Conservation (phyloP, 257 asterid genomes). For the Fraxinus pennsylvanica region DNA sequence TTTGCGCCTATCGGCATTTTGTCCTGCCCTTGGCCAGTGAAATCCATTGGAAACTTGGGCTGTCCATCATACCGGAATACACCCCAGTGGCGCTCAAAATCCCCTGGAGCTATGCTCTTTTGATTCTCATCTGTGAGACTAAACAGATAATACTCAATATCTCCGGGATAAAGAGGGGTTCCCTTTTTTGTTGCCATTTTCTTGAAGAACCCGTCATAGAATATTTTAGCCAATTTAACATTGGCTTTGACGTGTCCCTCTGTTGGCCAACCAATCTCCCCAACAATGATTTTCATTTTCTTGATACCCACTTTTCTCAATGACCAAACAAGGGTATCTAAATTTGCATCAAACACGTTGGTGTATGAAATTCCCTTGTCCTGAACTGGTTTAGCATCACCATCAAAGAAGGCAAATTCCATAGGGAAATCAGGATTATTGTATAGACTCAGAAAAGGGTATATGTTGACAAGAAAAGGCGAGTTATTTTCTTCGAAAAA, state of each 20-base stretch:
- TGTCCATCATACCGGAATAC: constrained; percentile 61
- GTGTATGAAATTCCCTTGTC: constrained; percentile 46
- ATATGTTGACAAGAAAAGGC: constrained; percentile 68
- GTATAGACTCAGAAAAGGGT: constrained; percentile 62
- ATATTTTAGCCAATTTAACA: constrained; percentile 41
- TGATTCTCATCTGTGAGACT: constrained; percentile 65
- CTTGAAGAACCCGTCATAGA: constrained; percentile 53
- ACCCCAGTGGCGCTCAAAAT: constrained; percentile 78
- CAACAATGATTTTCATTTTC: constrained; percentile 43
- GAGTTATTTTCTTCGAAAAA: constrained; percentile 43
- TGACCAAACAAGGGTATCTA: constrained; percentile 56
- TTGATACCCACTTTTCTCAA: constrained; percentile 41
- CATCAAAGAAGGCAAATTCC: constrained; percentile 68
- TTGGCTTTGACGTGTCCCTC: constrained; percentile 52
- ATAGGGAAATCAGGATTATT: constrained; percentile 41
- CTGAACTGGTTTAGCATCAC: constrained; percentile 40
- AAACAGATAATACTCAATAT: constrained; percentile 56
- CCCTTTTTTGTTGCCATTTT: constrained; percentile 53
- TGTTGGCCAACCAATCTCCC: constrained; percentile 88
- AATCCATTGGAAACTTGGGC: constrained; percentile 60
- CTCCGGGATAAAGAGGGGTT: constrained; percentile 51
- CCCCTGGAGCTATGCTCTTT: constrained; percentile 46
- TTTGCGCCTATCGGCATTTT: constrained; percentile 48
- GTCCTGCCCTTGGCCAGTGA: constrained; percentile 42
- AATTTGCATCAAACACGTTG: constrained; percentile 64